These are phyloP conservation scores for Vaccinium vitisidaea DNA, from an alignment of 148 eudicot genomes.

Conservation along the genomic window DNA sequence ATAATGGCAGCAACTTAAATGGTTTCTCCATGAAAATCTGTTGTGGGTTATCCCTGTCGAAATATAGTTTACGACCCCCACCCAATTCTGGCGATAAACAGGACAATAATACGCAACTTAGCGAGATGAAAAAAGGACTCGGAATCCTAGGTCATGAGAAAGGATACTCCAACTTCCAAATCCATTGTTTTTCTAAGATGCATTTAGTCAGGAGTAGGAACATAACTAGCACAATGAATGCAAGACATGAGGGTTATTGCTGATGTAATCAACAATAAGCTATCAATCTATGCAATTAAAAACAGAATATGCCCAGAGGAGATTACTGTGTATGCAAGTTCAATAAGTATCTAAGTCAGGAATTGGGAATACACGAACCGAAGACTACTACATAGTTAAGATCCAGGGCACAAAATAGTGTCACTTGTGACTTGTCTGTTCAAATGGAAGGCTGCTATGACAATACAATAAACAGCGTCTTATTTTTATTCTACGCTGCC, in stretches of 20 bases:
- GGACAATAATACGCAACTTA: not conserved
- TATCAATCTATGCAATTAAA: constrained; percentile 2
- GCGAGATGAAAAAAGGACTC: not conserved
- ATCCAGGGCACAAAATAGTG: not conserved
- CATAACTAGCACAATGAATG: not conserved
- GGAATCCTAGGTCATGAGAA: not conserved
- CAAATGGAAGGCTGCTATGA: not conserved
- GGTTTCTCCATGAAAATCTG: not conserved
- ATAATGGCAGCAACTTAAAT: not conserved
- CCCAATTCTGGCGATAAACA: not conserved
- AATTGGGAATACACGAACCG: not conserved
- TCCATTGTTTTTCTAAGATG: not conserved
- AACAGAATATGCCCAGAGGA: not conserved
- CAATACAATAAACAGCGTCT: not conserved
- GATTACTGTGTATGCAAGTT: not conserved
- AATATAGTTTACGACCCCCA: too few species aligned
- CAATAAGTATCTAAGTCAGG: not conserved
- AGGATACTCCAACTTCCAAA: not conserved
- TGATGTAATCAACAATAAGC: not conserved
- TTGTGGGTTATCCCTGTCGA: not conserved
- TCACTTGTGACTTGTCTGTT: not conserved
- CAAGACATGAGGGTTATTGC: not conserved
- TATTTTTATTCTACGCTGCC: not conserved
- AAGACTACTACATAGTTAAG: not conserved
- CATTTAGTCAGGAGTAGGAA: not conserved